Percentiles rank a stretch among this genome's conserved stretches.
These are phyloP conservation scores for Globisporangium nagaii DNA, from an alignment of 352 stramenopile species.

Conservation along the genomic window DNA sequence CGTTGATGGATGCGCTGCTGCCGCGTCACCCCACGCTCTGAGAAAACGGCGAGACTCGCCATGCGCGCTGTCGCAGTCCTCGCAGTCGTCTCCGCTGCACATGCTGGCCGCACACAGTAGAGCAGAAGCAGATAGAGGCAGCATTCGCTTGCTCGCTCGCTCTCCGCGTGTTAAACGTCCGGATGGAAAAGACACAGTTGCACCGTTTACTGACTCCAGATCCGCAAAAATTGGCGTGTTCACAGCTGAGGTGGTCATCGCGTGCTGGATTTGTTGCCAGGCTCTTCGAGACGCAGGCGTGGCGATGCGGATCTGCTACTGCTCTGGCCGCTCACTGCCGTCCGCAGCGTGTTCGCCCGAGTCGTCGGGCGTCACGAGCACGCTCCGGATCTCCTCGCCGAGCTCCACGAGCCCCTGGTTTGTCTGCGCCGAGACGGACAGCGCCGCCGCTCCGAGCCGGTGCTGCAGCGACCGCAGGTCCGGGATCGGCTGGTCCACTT, in stretches of 20 bases:
- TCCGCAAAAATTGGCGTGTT: background rate
- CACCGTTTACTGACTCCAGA: background rate
- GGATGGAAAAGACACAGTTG: background rate
- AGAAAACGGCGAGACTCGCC: too few relatives aligned
- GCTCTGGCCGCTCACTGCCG: background rate
- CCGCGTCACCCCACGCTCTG: too few relatives aligned
- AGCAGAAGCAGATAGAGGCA: background rate
- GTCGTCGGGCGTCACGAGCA: conserved; percentile 26
- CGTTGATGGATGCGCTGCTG: background rate
- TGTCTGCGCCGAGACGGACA: conserved; percentile 60
- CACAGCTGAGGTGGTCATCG: background rate
- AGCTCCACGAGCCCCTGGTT: conserved; percentile 71
- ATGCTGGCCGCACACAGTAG: too few relatives aligned
- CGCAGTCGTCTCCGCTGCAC: too few relatives aligned
- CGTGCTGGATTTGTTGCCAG: too few relatives aligned
- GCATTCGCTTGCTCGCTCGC: background rate
- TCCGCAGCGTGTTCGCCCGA: background rate
- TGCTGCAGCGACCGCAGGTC: conserved; percentile 31
- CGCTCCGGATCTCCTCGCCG: conserved; percentile 40
- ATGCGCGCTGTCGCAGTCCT: too few relatives aligned
- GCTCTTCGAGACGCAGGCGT: too few relatives aligned
- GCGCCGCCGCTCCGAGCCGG: conserved; percentile 17
- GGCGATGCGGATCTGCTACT: too few relatives aligned
- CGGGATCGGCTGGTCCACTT: conserved; percentile 59
- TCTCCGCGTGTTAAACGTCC: background rate